Evolutionary conservation across 306 rosid species (phyloP).

Genomic region (Cyclanthera cordifolia): DNA sequence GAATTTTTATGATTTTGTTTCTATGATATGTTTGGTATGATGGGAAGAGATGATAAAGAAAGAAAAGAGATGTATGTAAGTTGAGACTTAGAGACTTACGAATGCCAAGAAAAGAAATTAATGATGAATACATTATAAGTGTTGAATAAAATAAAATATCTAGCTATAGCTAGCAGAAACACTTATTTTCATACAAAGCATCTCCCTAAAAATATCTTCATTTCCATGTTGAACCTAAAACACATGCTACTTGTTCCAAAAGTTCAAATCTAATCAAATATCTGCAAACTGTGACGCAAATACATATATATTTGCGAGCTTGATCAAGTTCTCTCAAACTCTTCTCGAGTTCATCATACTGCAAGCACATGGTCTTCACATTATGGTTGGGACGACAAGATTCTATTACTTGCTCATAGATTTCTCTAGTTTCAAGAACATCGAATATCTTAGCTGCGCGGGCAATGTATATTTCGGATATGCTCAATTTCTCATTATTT

Average conservation of each 20-base stretch:
- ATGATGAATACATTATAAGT: constrained; percentile 3
- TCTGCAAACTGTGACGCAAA: constrained; percentile 86
- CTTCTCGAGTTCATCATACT: constrained; percentile 81
- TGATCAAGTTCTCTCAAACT: constrained; percentile 91
- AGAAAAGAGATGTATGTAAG: no score
- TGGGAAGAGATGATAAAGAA: no score
- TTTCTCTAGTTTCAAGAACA: constrained; percentile 41
- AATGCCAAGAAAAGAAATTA: no score
- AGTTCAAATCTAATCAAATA: constrained; percentile 67
- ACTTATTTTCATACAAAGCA: constrained; percentile 87
- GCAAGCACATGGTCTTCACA: constrained; percentile 73
- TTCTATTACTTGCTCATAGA: constrained; percentile 47
- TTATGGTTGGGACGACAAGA: constrained; percentile 88
- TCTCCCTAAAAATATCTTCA: constrained; percentile 87
- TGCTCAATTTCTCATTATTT: constrained; percentile 37
- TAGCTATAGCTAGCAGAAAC: constrained; percentile 92
- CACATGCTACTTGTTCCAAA: constrained; percentile 84
- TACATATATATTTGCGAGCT: constrained; percentile 51
- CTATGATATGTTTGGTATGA: no score
- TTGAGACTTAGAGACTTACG: no score
- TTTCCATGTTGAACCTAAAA: constrained; percentile 88
- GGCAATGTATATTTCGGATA: constrained; percentile 81
- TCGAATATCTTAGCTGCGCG: constrained; percentile 65
- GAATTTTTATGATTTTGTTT: no score
- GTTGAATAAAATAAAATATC: constrained; percentile 22